These are phyloP conservation scores for Agrostemma githago DNA, from an alignment of 148 eudicot genomes.

Conservation along the genomic window DNA sequence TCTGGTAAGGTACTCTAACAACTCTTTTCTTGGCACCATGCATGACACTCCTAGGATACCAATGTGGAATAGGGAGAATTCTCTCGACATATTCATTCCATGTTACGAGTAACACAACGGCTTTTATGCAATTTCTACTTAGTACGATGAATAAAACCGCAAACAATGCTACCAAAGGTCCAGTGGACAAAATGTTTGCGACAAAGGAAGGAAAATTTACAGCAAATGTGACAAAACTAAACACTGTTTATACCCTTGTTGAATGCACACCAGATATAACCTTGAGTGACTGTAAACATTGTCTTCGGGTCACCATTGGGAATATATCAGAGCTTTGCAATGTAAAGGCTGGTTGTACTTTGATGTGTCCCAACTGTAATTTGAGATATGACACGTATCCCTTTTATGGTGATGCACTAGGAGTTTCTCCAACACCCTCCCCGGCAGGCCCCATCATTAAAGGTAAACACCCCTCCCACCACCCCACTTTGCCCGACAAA, in stretches of 20 bases:
- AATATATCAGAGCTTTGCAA: conserved; percentile 27
- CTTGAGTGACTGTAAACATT: conserved; percentile 22
- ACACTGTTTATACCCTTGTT: conserved; percentile 23
- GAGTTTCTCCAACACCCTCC: neutral
- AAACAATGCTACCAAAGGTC: conserved; percentile 19
- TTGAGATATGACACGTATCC: conserved; percentile 25
- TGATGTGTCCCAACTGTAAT: conserved; percentile 30
- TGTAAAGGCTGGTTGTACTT: conserved; percentile 27
- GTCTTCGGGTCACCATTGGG: conserved; percentile 19
- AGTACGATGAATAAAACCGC: conserved; percentile 14
- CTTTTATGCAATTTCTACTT: conserved; percentile 23
- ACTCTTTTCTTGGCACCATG: conserved; percentile 29
- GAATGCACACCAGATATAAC: conserved; percentile 28
- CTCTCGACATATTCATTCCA: conserved; percentile 26
- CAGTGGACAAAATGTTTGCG: conserved; percentile 17
- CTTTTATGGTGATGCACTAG: conserved; percentile 17
- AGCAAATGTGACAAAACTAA: conserved; percentile 18
- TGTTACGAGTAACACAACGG: conserved; percentile 21
- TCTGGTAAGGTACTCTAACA: conserved; percentile 27
- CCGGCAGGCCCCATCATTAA: neutral
- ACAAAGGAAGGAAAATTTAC: conserved; percentile 16
- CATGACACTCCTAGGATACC: conserved; percentile 34
- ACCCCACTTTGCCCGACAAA: too few relatives aligned
- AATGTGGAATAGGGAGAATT: conserved; percentile 34
- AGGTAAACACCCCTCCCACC: conserved; percentile 2